Conservation (phyloP, 2,329 filamentous ascomycete genomes). For the Neofusicoccum sp. region DNA sequence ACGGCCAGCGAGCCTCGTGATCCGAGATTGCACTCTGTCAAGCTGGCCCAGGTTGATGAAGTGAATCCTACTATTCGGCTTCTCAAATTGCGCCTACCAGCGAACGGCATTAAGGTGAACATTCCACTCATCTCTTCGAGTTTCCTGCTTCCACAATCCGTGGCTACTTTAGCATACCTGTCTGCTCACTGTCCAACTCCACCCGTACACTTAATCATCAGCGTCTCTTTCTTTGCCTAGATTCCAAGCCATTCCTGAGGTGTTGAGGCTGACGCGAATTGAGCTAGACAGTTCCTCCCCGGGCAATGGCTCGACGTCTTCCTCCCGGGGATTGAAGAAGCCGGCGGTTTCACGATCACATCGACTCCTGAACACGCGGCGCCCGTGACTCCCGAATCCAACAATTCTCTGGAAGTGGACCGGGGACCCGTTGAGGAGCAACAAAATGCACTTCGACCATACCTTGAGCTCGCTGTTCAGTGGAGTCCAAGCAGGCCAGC, state of each 20-base stretch:
- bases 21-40: slow-evolving; percentile 61
- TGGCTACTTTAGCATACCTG: too few relatives aligned
- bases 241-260: slow-evolving; percentile 20
- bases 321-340: slow-evolving; percentile 65
- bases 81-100: slow-evolving; percentile 61
- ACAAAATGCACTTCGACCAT: slow-evolving; percentile 35
- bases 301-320: slow-evolving; percentile 89
- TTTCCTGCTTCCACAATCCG: too few relatives aligned
- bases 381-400: slow-evolving; percentile 23
- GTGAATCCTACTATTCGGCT: slow-evolving; percentile 67
- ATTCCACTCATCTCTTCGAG: slow-evolving; percentile 7
- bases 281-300: slow-evolving; percentile 61
- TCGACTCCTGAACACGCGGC: slow-evolving; percentile 58
- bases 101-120: slow-evolving; percentile 50
- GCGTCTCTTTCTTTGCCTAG: slow-evolving; percentile 7
- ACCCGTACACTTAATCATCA: too few relatives aligned
- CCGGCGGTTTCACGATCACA: slow-evolving; percentile 86
- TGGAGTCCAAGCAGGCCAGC: slow-evolving; percentile 71
- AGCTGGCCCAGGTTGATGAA: slow-evolving; percentile 58
- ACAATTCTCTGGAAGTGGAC: slow-evolving; percentile 13
- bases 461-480: slow-evolving; percentile 78
- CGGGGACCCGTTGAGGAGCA: neutral
- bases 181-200: too few relatives aligned
- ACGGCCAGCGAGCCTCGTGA: slow-evolving; percentile 73
- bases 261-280: neutral